Percentiles rank a stretch among this genome's conserved stretches.
Evolutionary conservation across 129 eudicot genomes (phyloP).

Genomic region (Flaveria robusta): DNA sequence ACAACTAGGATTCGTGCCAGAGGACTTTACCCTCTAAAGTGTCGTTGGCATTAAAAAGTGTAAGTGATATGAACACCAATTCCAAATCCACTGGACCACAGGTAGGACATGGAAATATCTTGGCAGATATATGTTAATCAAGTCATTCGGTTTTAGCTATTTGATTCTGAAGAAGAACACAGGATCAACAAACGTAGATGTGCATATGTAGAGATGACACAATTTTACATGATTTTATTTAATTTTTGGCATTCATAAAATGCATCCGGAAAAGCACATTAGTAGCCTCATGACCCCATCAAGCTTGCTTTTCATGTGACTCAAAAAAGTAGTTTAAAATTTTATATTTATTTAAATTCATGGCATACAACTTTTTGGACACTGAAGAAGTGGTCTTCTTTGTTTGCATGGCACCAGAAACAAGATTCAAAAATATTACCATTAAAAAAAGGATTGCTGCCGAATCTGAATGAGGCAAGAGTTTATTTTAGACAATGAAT

Average conservation of each 20-base stretch:
- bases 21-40: too few species aligned
- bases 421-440: not conserved
- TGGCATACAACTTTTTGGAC: not conserved
- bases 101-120: not conserved
- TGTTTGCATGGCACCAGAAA: slow-evolving; percentile 1
- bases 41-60: not conserved
- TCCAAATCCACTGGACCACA: slow-evolving; percentile 3
- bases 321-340: slow-evolving; percentile 1
- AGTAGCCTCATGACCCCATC: slow-evolving; percentile 1
- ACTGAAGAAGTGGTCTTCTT: not conserved
- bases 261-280: slow-evolving; percentile 14
- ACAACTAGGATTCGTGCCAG: too few species aligned
- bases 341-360: not conserved
- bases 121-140: not conserved
- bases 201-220: not conserved
- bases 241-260: not conserved
- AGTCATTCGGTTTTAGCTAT: not conserved
- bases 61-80: not conserved
- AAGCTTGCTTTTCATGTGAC: slow-evolving; percentile 9
- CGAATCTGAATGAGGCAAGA: slow-evolving; percentile 1
- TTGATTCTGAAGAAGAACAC: not conserved
- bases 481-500: not conserved
- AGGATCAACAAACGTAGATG: not conserved
- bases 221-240: not conserved
- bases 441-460: not conserved